Conservation (phyloP, 2,329 filamentous ascomycete genomes). For the Phyllosticta capitalensis region DNA sequence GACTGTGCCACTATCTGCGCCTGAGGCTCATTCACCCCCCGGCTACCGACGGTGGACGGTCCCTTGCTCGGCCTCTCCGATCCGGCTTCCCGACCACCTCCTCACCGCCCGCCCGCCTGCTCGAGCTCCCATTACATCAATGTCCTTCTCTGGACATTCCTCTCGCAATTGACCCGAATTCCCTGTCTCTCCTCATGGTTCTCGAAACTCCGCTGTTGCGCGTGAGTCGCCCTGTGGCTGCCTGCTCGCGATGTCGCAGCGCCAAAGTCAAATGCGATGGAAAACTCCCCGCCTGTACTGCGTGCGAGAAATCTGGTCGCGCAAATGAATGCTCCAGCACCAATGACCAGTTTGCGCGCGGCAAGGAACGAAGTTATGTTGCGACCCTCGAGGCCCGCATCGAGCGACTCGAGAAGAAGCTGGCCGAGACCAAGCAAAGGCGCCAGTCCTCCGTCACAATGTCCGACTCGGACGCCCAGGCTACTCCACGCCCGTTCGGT, state of each 20-base stretch:
- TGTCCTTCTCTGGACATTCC: background rate
- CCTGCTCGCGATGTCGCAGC: conserved; percentile 72
- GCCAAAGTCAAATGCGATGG: conserved; percentile 98
- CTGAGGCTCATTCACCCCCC: background rate
- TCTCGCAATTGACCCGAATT: background rate
- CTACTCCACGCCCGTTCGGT: conserved; percentile 41
- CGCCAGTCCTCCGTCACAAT: conserved; percentile 62
- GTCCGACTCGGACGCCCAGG: conserved; percentile 46
- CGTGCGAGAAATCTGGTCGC: conserved; percentile 84
- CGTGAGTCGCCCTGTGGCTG: conserved; percentile 70
- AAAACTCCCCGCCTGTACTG: conserved; percentile 88
- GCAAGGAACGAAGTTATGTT: conserved; percentile 94
- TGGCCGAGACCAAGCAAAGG: conserved; percentile 55
- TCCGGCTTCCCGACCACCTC: background rate
- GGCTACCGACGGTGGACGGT: no score
- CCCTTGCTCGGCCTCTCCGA: background rate
- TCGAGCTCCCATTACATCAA: background rate
- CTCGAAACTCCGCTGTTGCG: conserved; percentile 52
- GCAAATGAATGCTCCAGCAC: conserved; percentile 83
- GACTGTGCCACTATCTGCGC: background rate
- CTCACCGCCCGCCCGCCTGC: conserved; percentile 9
- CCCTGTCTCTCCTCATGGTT: conserved; percentile 28
- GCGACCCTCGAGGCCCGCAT: conserved; percentile 86
- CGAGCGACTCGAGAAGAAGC: conserved; percentile 73
- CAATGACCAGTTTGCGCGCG: conserved; percentile 90